These are phyloP conservation scores for Saccharomyces cerevisiae DNA, from an alignment of 805 yeast genomes.

Conservation along the genomic window DNA sequence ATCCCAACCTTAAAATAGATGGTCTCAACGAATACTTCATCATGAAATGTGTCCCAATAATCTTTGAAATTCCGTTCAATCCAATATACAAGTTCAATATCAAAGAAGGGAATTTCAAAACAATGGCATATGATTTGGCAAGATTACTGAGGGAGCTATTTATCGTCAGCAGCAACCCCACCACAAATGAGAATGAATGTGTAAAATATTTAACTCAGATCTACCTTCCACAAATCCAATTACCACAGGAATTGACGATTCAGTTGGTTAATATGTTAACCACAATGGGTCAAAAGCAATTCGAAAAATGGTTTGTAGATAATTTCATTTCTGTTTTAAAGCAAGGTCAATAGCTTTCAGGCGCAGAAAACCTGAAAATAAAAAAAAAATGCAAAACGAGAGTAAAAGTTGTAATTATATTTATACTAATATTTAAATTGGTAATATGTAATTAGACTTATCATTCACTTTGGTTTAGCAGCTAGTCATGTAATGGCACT, in stretches of 20 bases:
- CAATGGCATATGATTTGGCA: slow-evolving; percentile 68
- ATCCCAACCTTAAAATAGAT: slow-evolving; percentile 41
- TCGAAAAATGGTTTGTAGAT: slow-evolving; percentile 59
- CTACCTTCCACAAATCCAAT: slow-evolving; percentile 44
- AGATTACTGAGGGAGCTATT: slow-evolving; percentile 57
- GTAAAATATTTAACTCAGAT: slow-evolving; percentile 44
- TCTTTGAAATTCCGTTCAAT: slow-evolving; percentile 76
- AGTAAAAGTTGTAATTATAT: not conserved
- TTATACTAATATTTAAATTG: not conserved
- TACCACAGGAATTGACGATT: slow-evolving; percentile 50
- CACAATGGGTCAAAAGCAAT: slow-evolving; percentile 48
- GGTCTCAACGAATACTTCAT: slow-evolving; percentile 66
- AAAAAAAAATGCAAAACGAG: not conserved
- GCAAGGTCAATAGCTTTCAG: not conserved
- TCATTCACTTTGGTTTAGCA: not conserved
- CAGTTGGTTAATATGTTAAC: slow-evolving; percentile 57
- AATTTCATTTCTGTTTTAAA: not conserved
- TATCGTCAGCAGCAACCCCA: slow-evolving; percentile 24
- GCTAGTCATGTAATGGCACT: not conserved
- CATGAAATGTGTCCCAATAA: slow-evolving; percentile 55
- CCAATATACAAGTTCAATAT: slow-evolving; percentile 50
- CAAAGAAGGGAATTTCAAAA: slow-evolving; percentile 72
- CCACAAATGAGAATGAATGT: slow-evolving; percentile 20
- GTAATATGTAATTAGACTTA: not conserved
- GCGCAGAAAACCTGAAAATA: not conserved